Evolutionary conservation across 179 eudicot species (phyloP), one percentile per base, ranked within the genome.

Genomic region (Silene coronaria): DNA sequence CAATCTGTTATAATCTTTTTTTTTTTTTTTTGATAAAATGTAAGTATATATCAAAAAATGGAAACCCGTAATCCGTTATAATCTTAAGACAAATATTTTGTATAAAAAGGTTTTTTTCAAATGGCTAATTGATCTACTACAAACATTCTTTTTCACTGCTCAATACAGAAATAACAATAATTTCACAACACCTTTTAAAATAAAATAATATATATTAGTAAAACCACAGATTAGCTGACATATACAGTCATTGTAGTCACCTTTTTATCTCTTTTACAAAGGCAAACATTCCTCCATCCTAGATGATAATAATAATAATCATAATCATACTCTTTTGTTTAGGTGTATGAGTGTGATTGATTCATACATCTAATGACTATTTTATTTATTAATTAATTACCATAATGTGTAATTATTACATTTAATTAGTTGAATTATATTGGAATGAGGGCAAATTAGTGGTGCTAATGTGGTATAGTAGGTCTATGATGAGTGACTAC

Each of bases 191-290:
- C 57, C 58, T 57, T 73, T 78, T 78, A 3, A 24, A 32, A 71
- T 2, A 72, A 46, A 70, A 36, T 42, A 53, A 21, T 28, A 14
- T 30, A 46, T 55, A 46, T 53, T 75, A 71, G 76, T 76, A 67
- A 71, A 71, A 75, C 83, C 38, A 75, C 53, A 73, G 73, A 74
- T 76, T 55, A 77, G 84, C 87, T 83, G 84, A 81, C 90, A 79
- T 79, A 77, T 11, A 60, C 85, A 82, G 88, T 80, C 71, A 68
- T 78, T 83, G 90, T 87, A 63, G 51, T 22, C 27, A 77, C 61
- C 77, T 81, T 83, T 67, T 38, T 4, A 27, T 51, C 62, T 58
- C 19, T 42, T 63, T 21, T 30, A 67, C 42, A 62, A 38, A 72
- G 51, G 28, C 19, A 78, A 67, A 71, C 77, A 80, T 72, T 76